Evolutionary conservation across 2,329 filamentous ascomycete species (phyloP), one percentile per base, ranked within the genome.

Genomic region (Talaromyces verruculosus): DNA sequence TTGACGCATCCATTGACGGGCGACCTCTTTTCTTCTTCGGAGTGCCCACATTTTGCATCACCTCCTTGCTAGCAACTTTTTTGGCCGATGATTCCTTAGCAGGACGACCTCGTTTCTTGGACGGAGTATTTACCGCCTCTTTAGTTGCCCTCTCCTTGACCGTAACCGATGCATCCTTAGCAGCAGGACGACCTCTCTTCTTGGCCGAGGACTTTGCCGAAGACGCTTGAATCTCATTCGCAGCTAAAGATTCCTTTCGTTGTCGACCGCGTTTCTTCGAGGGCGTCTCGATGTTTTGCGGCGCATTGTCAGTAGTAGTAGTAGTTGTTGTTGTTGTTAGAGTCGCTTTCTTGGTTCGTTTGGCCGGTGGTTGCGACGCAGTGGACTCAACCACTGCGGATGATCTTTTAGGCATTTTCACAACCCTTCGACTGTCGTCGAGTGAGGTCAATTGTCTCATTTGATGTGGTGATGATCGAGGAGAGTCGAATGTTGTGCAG

Each of bases 211-310:
- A 37, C 35, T 37, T 37, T 10, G 57, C 35, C 17, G 57, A 39
- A 17, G 57, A n/a, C 6, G 22, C 2, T 19, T 41, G 35, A n/a
- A 17, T 28, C 2, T 59, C 17, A 17, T 43, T 43, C 35, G 57
- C 57, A 10, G 57, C 57, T 59, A 41, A 17, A 10, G 57, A 59
- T 17, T 25, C 25, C 37, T 30, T 41, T 43, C 25, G 35, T n/a
- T 35, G 57, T n/a, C 57, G 35, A 35, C 57, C 57, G 3, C 57
- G 57, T 43, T 59, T 59, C 19, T 25, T 43, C 6, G 57, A 59
- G 3, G 57, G 57, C 1, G 57, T 41, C 35, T 59, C 35, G 5
- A 37, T 13, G 15, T 22, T 5, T 43, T 59, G 57, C 57, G 35
- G 25, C 33, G n/a, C 57, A 59, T 59, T 22, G 5, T 59, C n/a